These are phyloP conservation scores for Monilinia fructigena DNA, from an alignment of 2,329 filamentous ascomycete genomes.

Conservation along the genomic window DNA sequence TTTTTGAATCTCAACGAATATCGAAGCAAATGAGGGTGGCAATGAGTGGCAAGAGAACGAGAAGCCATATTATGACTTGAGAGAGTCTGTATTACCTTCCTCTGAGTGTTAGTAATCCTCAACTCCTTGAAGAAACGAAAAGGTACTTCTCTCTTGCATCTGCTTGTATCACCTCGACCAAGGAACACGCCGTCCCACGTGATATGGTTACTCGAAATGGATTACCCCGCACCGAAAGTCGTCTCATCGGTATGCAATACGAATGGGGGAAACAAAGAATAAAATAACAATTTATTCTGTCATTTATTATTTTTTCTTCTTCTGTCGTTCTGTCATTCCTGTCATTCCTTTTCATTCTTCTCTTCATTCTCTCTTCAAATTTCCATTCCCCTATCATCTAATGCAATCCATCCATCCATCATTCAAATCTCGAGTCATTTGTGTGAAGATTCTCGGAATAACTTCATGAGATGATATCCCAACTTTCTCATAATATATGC, in stretches of 20 bases:
- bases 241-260: slow-evolving; percentile 8
- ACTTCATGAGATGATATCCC: not conserved
- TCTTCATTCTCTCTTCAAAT: not conserved
- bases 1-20: no score
- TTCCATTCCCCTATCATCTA: not conserved
- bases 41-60: no score
- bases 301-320: not conserved
- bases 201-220: slow-evolving; percentile 17
- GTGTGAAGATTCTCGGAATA: not conserved
- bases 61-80: no score
- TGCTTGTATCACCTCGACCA: not conserved
- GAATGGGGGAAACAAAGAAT: not conserved
- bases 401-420: no score
- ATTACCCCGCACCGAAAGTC: slow-evolving; percentile 18
- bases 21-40: no score
- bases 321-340: no score
- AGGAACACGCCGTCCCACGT: slow-evolving; percentile 5
- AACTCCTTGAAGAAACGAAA: no score
- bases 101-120: no score
- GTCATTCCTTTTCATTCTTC: not conserved
- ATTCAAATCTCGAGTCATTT: no score
- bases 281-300: not conserved
- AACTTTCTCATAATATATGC: not conserved
- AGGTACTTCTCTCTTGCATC: no score
- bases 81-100: no score